Evolutionary conservation across 495 filamentous ascomycete genomes (phyloP).

Genomic region (Penicillium maclennaniae): DNA sequence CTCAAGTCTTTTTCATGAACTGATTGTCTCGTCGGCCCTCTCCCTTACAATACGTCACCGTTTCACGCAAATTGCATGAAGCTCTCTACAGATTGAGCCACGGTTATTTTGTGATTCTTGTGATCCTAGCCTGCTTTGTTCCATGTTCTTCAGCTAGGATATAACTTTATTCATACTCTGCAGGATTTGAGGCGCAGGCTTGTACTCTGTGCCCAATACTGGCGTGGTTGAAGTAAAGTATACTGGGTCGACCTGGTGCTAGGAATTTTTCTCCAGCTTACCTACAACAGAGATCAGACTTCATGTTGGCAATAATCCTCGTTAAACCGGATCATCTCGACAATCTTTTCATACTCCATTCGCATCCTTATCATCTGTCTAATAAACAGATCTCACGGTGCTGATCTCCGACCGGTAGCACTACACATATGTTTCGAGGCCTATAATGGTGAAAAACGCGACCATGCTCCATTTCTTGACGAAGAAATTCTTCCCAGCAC

Average conservation of each 20-base stretch:
- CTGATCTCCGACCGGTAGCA: not conserved
- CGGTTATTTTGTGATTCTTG: not conserved
- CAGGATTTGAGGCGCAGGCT: no score
- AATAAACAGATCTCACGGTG: not conserved
- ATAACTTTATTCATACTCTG: not conserved
- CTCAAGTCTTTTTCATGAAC: no score
- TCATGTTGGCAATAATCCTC: no score
- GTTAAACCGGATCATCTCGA: no score
- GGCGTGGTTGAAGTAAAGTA: no score
- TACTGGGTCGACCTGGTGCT: no score
- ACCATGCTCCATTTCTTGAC: not conserved
- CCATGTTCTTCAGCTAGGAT: not conserved
- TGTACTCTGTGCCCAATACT: no score
- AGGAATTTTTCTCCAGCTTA: no score
- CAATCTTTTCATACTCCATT: not conserved
- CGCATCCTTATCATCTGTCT: no score
- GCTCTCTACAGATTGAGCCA: not conserved
- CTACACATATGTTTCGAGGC: not conserved
- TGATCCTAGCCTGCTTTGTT: not conserved
- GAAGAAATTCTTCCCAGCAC: not conserved
- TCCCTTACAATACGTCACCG: not conserved
- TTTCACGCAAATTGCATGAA: not conserved
- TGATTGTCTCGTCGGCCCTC: no score
- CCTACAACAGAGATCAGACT: no score
- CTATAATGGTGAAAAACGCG: not conserved